Base-by-base conservation (phyloP, 495 filamentous ascomycete genomes). In the Pseudoneurospora amorphoporcata region DNA sequence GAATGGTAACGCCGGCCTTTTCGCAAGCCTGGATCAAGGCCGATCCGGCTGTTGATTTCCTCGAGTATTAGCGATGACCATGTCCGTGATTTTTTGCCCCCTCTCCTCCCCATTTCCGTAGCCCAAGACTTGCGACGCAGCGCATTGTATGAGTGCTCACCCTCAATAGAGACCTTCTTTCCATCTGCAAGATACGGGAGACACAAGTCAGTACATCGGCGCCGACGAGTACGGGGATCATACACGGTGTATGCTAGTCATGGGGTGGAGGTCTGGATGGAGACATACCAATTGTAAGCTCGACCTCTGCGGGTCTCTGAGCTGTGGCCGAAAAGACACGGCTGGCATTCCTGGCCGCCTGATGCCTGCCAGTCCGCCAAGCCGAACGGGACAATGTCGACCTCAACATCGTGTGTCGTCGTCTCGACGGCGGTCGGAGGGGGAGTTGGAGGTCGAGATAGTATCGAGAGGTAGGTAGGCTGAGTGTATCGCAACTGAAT, bases 1-100 rank as follows among this genome's bases (percentile, higher is more conserved):
- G 94, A 76, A 97, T 88, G n/a, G 90, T 93, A 70, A 85, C 88
- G 75, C 95, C 95, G 72, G 95, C 95, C 84, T 99, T 97, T 84
- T 99, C 95, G 86, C 95, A 98, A 76, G 95, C 95, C 86, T 99
- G 95, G 80, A 99, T 99, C 76, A 99, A 88, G 75, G 95, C 95
- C 69, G 95, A 95, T 70, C 95, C 95, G 76, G 90, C 90, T 91
- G 82, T 81, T 78, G 76, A 70, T 68, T 72, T 69, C 69, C 68
- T 72, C 41, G 39, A 35, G 53, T 65, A 68, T 73, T 75, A 76
- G 76, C 71, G 71, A 74, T 53, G 41, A 61, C 72, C 38, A 72
- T 19, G 43, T 69, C 45, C 53, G 47, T 58, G 10, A 23, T 37
- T 58, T 58, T 29, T 58, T 58, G 47, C 53, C 53, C 53, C 53